A percentile compares a stretch with the other conserved stretches of the same genome.
Evolutionary conservation across 2,329 filamentous ascomycete genomes (phyloP).

Genomic region (Pestalotiopsis sp.): DNA sequence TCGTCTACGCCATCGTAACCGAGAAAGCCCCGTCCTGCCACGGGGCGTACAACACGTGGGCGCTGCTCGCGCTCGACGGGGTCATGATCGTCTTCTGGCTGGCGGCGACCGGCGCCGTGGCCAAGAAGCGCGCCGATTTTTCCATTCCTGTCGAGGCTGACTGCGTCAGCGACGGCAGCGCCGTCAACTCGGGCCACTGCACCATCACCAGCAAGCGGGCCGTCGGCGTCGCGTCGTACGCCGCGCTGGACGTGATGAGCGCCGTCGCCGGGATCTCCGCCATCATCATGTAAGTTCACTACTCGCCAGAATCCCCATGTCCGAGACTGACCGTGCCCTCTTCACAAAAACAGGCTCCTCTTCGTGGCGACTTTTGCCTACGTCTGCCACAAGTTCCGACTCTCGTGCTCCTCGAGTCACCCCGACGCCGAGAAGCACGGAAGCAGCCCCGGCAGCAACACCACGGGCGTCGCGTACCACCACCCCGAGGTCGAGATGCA

Average conservation of each 20-base stretch:
- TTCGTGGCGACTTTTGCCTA: slow-evolving; percentile 34
- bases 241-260: slow-evolving; percentile 38
- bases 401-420: slow-evolving; percentile 22
- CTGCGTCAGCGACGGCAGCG: slow-evolving; percentile 40
- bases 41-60: slow-evolving; percentile 45
- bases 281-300: slow-evolving; percentile 28
- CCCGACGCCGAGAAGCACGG: slow-evolving; percentile 28
- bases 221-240: slow-evolving; percentile 36
- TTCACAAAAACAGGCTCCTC: slow-evolving; percentile 24
- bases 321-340: not conserved
- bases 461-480: not conserved
- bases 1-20: slow-evolving; percentile 44
- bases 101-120: slow-evolving; percentile 42
- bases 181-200: slow-evolving; percentile 42
- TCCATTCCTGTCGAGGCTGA: slow-evolving; percentile 33
- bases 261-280: slow-evolving; percentile 48
- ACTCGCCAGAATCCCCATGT: no score
- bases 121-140: slow-evolving; percentile 41
- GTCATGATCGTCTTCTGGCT: slow-evolving; percentile 52
- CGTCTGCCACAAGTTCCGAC: slow-evolving; percentile 34
- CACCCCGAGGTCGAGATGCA: slow-evolving; percentile 15
- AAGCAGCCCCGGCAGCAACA: not conserved
- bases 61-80: slow-evolving; percentile 45
- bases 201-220: slow-evolving; percentile 26
- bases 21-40: slow-evolving; percentile 41